Evolutionary conservation across 2,329 filamentous ascomycete species (phyloP).

Genomic region (Cytospora chrysosperma): DNA sequence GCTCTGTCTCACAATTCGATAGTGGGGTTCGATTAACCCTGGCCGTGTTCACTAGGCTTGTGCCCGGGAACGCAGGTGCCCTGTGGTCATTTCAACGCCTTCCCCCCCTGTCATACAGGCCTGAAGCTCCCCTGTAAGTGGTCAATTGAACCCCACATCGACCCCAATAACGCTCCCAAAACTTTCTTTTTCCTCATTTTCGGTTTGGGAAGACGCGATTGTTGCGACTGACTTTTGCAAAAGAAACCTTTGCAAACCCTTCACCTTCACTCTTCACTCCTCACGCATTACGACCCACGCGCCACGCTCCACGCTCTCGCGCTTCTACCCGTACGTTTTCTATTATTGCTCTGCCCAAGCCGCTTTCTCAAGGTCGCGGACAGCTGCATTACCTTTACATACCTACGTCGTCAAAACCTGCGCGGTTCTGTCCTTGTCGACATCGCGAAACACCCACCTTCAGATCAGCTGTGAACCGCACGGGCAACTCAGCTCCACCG

Average conservation of each 20-base stretch:
- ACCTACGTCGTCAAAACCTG: not conserved
- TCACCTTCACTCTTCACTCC: not conserved
- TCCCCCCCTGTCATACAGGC: not conserved
- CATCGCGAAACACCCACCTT: not conserved
- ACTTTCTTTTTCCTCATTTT: slow-evolving; percentile 13
- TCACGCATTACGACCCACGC: slow-evolving; percentile 1
- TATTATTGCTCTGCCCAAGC: not conserved
- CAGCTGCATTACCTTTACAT: not conserved
- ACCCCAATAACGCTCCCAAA: slow-evolving; percentile 16
- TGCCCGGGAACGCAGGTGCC: too few species aligned
- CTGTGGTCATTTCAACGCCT: too few species aligned
- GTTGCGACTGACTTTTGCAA: slow-evolving; percentile 3
- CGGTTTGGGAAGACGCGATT: slow-evolving; percentile 21
- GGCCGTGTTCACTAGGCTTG: too few species aligned
- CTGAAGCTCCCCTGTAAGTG: slow-evolving; percentile 17
- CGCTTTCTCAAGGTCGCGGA: not conserved
- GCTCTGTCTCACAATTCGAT: not conserved
- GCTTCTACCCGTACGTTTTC: not conserved
- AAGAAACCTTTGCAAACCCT: slow-evolving; percentile 21
- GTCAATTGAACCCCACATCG: slow-evolving; percentile 26
- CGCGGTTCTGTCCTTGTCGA: not conserved
- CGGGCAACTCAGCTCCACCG: not conserved
- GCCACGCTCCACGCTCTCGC: not conserved
- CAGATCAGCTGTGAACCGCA: not conserved
- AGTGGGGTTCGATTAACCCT: not conserved